A percentile compares a stretch with the other conserved stretches of the same genome.
Evolutionary conservation across 495 filamentous ascomycete genomes (phyloP).

Genomic region (Mytilinidion resinicola): DNA sequence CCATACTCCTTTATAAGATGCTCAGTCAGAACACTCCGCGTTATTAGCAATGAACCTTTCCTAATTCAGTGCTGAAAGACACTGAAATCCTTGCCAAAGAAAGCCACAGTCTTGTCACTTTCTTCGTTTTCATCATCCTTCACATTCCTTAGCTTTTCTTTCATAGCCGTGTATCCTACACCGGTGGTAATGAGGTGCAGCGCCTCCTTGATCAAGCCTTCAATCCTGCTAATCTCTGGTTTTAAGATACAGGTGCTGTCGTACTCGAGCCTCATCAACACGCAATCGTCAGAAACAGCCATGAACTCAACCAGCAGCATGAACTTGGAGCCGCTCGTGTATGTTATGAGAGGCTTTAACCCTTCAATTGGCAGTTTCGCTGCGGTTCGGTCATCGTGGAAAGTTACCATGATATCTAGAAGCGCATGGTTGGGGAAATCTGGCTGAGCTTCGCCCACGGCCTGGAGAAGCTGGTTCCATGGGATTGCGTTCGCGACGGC

Average conservation of each 20-base stretch:
- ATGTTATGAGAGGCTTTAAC: constrained; percentile 8
- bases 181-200: neutral
- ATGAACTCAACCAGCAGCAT: constrained; percentile 29
- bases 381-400: constrained; percentile 21
- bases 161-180: too few relatives aligned
- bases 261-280: constrained; percentile 16
- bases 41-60: too few relatives aligned
- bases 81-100: too few relatives aligned
- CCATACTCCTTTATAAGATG: too few relatives aligned
- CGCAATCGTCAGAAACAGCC: neutral
- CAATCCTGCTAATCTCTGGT: neutral
- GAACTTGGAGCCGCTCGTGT: constrained; percentile 29
- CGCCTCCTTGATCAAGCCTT: neutral
- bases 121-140: too few relatives aligned
- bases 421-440: constrained; percentile 29
- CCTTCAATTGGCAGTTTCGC: constrained; percentile 15
- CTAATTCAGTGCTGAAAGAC: too few relatives aligned
- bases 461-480: constrained; percentile 25
- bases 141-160: too few relatives aligned
- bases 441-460: constrained; percentile 11
- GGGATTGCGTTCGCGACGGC: constrained; percentile 29
- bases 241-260: neutral
- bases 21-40: too few relatives aligned
- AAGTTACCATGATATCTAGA: constrained; percentile 35
- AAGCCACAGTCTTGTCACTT: too few relatives aligned